A percentile compares a stretch with the other conserved stretches of the same genome.
phyloP scores from a whole-genome alignment of 352 stramenopile genomes.

The Globisporangium echinulatum region DNA sequence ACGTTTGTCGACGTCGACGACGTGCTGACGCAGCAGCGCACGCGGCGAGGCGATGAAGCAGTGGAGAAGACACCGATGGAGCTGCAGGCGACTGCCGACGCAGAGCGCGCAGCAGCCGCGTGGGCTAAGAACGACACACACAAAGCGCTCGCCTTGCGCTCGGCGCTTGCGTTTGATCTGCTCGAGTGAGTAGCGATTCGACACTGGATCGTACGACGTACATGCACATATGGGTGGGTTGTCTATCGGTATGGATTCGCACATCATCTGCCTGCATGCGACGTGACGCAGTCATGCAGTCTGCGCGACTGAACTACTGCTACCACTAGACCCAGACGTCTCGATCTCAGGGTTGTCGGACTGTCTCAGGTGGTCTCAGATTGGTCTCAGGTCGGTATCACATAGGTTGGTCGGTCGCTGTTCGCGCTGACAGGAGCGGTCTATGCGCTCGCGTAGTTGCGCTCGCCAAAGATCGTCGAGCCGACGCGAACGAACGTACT shows the following conservation, averaged over 20 bases:
- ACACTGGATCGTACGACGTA: background rate
- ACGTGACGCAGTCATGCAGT: too few relatives aligned
- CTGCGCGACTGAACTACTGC: too few relatives aligned
- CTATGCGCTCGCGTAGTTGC: slow-evolving; percentile 83
- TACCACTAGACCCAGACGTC: too few relatives aligned
- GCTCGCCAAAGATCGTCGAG: slow-evolving; percentile 96
- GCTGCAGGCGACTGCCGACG: slow-evolving; percentile 34
- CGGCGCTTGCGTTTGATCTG: slow-evolving; percentile 63
- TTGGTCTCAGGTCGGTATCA: too few relatives aligned
- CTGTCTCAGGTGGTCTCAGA: too few relatives aligned
- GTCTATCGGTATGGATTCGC: too few relatives aligned
- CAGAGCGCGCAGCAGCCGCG: slow-evolving; percentile 30
- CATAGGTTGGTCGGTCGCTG: background rate
- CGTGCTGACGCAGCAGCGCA: slow-evolving; percentile 46
- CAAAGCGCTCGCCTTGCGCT: slow-evolving; percentile 34
- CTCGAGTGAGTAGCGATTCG: slow-evolving; percentile 15
- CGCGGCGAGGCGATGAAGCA: slow-evolving; percentile 18
- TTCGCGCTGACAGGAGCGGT: background rate
- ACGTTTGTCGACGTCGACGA: slow-evolving; percentile 76
- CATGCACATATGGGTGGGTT: background rate
- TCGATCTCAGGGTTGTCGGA: too few relatives aligned
- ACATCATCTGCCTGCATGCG: too few relatives aligned
- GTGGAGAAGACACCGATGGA: slow-evolving; percentile 3
- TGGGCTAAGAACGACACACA: slow-evolving; percentile 41
- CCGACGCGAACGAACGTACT: slow-evolving; percentile 96